Evolutionary conservation across 2,329 filamentous ascomycete species (phyloP).

Genomic region (Sarocladium oryzae): DNA sequence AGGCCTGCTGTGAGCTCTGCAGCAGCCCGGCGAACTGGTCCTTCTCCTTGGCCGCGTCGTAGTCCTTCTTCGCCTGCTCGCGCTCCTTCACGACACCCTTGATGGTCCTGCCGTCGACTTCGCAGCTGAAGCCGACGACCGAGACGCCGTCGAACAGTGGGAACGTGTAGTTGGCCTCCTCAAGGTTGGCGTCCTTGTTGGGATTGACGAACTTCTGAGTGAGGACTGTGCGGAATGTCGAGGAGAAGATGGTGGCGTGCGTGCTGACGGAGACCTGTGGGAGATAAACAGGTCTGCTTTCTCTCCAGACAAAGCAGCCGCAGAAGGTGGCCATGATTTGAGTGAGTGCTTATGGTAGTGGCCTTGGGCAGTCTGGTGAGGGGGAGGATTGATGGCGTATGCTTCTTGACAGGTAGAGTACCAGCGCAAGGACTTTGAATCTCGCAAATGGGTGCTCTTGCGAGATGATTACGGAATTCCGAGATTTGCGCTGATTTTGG

Average conservation of each 20-base stretch:
- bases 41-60: slow-evolving; percentile 48
- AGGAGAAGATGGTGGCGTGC: slow-evolving; percentile 55
- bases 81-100: slow-evolving; percentile 62
- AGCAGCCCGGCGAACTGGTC: slow-evolving; percentile 60
- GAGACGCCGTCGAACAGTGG: slow-evolving; percentile 68
- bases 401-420: no score
- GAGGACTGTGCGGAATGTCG: slow-evolving; percentile 40
- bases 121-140: slow-evolving; percentile 61
- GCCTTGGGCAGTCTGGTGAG: background rate
- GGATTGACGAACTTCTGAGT: slow-evolving; percentile 58
- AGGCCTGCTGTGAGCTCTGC: slow-evolving; percentile 51
- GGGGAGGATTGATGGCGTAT: background rate
- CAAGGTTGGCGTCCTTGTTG: slow-evolving; percentile 19
- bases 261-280: slow-evolving; percentile 52
- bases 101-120: slow-evolving; percentile 52
- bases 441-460: no score
- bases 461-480: no score
- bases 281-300: slow-evolving; percentile 34
- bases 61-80: slow-evolving; percentile 52
- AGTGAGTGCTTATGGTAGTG: background rate
- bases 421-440: no score
- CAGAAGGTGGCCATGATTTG: background rate
- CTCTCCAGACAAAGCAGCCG: slow-evolving; percentile 1
- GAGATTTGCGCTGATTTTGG: no score
- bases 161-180: slow-evolving; percentile 58